A percentile compares a stretch with the other conserved stretches of the same genome.
Conservation (phyloP, 345 rosid species). For the Aethionema arabicum region DNA sequence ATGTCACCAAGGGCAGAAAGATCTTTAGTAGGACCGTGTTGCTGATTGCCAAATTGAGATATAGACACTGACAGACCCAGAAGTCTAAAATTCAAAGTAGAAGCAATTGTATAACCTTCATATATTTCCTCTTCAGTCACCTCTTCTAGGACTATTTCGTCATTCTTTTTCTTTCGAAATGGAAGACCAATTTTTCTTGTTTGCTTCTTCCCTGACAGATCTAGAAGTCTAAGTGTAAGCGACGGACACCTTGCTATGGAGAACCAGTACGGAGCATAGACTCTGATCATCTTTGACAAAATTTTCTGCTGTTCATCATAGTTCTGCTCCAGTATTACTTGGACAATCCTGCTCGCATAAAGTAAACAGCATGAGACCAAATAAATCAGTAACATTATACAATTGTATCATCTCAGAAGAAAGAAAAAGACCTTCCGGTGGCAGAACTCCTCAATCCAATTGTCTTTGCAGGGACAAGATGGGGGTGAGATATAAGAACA, state of each 20-base stretch:
- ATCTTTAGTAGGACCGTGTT: conserved; percentile 74
- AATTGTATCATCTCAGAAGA: conserved; percentile 21
- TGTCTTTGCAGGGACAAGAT: conserved; percentile 71
- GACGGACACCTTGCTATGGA: conserved; percentile 84
- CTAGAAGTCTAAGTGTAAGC: conserved; percentile 60
- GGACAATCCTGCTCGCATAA: conserved; percentile 66
- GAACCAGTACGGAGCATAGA: conserved; percentile 94
- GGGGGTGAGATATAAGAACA: conserved; percentile 83
- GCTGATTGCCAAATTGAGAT: conserved; percentile 48
- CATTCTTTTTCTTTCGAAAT: conserved; percentile 49
- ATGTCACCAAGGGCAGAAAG: conserved; percentile 90
- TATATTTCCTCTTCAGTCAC: conserved; percentile 77
- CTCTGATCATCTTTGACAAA: conserved; percentile 62
- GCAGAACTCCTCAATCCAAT: conserved; percentile 74
- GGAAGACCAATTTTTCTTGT: conserved; percentile 51
- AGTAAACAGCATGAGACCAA: conserved; percentile 33
- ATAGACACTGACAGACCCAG: conserved; percentile 71
- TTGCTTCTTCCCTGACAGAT: conserved; percentile 52
- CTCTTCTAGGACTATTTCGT: conserved; percentile 49
- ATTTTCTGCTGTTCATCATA: conserved; percentile 56
- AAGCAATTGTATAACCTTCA: conserved; percentile 89
- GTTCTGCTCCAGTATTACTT: conserved; percentile 81
- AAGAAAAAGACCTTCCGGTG: conserved; percentile 72
- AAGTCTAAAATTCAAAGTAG: conserved; percentile 74
- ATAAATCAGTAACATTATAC: conserved; percentile 5